Base-by-base conservation (phyloP, 768 basidiomycete genomes). In the Dacryopinax primogenitus region DNA sequence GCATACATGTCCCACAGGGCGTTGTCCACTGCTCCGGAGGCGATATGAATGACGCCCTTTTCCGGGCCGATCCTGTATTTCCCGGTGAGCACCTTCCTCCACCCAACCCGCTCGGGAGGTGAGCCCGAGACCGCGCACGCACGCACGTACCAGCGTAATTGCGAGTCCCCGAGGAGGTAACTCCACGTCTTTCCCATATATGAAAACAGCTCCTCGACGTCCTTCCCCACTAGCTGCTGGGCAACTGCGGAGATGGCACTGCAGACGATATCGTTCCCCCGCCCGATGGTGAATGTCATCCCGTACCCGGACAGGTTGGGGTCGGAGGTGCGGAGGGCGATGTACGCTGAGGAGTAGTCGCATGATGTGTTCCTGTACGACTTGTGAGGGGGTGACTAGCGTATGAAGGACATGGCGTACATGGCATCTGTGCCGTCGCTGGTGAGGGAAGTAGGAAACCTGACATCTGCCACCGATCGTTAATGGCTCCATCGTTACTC, bases 131-230 rank as follows among this genome's bases (percentile, higher is more conserved):
- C 32, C 51, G 30, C 51, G 26, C 15, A 26, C n/a, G 51, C 26
- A 26, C 16, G 68, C 64, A 65, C 68, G 37, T 68, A 66, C 77
- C 77, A 78, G 69, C 77, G 72, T 39, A 76, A 73, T 67, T 78
- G 78, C 28, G 77, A 74, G 69, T 78, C 78, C 9, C 71, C 70
- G 15, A 77, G 73, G 36, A 79, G 71, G 72, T 69, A 76, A 39
- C 74, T 69, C 73, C 75, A 79, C 63, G 74, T 75, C 34, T 72
- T 71, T 18, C 76, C 77, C 76, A 79, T 78, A 51, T 78, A 73
- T 7, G 64, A 70, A 66, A 78, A 78, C 16, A 78, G 73, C 3
- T 70, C 68, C 37, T 75, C 75, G 41, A 76, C 70, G 44, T 73
- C 71, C 70, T 72, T 76, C 13, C 77, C 77, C 62, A 77, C 71